Base-by-base conservation (phyloP, 116 monocot genomes). In the Thalassia testudinum region DNA sequence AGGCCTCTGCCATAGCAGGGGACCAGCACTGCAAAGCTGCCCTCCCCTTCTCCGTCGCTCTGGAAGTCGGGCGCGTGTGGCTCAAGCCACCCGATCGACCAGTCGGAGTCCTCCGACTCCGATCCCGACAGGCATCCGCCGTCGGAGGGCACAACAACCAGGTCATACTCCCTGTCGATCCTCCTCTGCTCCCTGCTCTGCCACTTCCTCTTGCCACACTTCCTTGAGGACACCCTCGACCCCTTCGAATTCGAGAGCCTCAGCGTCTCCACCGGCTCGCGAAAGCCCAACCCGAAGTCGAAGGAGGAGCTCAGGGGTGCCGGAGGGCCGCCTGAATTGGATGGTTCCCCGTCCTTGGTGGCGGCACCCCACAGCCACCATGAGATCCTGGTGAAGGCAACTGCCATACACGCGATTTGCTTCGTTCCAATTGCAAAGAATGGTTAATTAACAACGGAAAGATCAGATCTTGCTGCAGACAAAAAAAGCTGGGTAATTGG, bases 31-130 rank as follows among this genome's bases (percentile, higher is more conserved):
- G 82, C 82, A 38, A 87, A 87, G 70, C 79, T 76, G 58, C 50
- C 37, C 56, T 76, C 78, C 16, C 63, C 24, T 1, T 70, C 77
- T 19, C 57, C 42, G n/a, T 75, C 82, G 19, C 68, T 63, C 27
- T 57, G 60, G 37, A 87, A 82, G 25, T 82, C 82, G 13, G 82
- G 64, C 1, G 76, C 70, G 43, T 79, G 82, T 0, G 82, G 82
- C 47, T 87, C 87, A 62, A 74, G 42, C 87, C 87, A 87, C n/a
- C 87, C 87, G 26, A 87, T 76, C 13, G 87, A 82, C 87, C 87
- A 87, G 53, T 87, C 87, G 0, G 87, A 87, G 61, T 72, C 87
- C 38, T 79, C 76, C 0, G 87, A 82, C 19, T 87, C 87, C 7
- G 78, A 78, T 1, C 73, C 87, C 7, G 87, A 87, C 55, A 76